Conservation (phyloP, 176 grass and related monocot species). For the Oryza meyeriana region DNA sequence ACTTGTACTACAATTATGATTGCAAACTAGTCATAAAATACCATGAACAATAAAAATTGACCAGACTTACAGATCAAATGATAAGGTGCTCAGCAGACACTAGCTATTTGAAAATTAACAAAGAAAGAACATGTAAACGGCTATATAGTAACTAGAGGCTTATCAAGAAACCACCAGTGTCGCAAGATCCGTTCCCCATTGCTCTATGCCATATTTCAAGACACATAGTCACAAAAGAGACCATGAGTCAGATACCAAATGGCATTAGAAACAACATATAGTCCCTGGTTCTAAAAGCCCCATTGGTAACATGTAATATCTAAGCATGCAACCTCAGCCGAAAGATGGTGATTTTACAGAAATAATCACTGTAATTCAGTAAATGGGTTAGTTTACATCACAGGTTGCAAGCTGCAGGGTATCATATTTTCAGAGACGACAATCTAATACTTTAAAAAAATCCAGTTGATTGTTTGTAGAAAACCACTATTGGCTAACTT, state of each 20-base stretch:
- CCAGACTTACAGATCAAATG: not conserved
- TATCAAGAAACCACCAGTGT: not conserved
- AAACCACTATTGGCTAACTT: not conserved
- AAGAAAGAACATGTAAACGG: not conserved
- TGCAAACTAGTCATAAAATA: not conserved
- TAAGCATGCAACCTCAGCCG: conserved; percentile 2
- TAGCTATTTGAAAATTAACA: not conserved
- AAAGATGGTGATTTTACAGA: conserved; percentile 24
- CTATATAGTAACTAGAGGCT: conserved; percentile 1
- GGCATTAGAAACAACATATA: not conserved
- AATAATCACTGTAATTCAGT: conserved; percentile 27
- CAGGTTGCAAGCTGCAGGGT: not conserved
- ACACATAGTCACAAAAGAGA: not conserved
- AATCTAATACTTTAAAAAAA: not conserved
- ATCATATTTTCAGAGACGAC: not conserved
- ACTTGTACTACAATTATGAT: not conserved
- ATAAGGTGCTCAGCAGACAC: not conserved
- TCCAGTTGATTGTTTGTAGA: not conserved
- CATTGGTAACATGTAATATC: not conserved
- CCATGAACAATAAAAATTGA: not conserved
- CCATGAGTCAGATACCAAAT: conserved; percentile 13
- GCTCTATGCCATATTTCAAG: conserved; percentile 23
- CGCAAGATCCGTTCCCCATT: conserved; percentile 3
- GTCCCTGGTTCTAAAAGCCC: not conserved
- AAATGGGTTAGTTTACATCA: conserved; percentile 15